Conservation (phyloP, 2,329 filamentous ascomycete species). For the Chaetomium strumarium region DNA sequence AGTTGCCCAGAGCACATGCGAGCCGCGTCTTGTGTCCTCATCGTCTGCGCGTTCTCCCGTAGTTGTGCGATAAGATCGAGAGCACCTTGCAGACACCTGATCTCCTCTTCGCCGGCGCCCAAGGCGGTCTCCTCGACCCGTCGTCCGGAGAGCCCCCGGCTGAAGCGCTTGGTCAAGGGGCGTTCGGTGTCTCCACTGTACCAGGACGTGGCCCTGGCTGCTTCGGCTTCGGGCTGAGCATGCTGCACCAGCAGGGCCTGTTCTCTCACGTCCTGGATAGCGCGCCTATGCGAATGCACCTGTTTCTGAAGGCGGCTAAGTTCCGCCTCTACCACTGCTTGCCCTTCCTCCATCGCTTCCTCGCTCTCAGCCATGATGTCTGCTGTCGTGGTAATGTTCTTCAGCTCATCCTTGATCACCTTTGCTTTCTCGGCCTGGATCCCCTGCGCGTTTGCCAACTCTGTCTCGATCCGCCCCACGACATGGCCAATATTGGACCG, state of each 20-base stretch:
- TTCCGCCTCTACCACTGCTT: neutral
- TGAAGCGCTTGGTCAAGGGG: neutral
- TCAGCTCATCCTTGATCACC: neutral
- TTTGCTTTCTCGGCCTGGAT: neutral
- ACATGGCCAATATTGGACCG: neutral
- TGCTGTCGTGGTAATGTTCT: neutral
- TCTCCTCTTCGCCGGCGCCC: neutral
- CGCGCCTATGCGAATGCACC: neutral
- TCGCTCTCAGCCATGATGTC: neutral
- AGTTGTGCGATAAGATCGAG: neutral
- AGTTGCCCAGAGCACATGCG: neutral
- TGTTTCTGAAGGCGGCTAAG: neutral
- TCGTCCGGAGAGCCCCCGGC: neutral
- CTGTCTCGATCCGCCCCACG: neutral
- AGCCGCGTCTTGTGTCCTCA: neutral
- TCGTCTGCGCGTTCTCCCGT: neutral
- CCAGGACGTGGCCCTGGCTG: neutral
- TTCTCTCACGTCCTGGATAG: neutral
- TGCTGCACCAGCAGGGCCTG: neutral
- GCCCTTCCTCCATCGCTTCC: neutral
- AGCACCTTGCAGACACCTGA: neutral
- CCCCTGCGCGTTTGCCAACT: neutral
- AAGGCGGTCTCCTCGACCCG: neutral
- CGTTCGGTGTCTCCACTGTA: neutral
- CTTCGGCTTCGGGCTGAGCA: neutral